These are phyloP conservation scores for Dendrothele bispora DNA, from an alignment of 768 basidiomycete genomes.

Conservation along the genomic window DNA sequence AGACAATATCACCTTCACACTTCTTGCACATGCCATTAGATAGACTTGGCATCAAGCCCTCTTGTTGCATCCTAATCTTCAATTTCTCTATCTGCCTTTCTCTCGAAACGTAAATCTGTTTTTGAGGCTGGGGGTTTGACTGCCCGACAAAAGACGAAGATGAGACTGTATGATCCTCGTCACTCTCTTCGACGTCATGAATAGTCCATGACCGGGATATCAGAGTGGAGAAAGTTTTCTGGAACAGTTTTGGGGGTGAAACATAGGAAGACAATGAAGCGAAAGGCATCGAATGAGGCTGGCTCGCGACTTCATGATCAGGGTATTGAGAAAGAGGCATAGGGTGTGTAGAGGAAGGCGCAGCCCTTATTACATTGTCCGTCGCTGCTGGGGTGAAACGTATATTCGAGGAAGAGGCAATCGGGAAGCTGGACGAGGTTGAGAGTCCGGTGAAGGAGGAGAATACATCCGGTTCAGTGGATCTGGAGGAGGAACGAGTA, in stretches of 20 bases:
- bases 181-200: conserved; percentile 28
- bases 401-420: conserved; percentile 4
- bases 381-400: neutral
- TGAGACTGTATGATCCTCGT: neutral
- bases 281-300: conserved; percentile 25
- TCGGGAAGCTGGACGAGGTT: neutral
- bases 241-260: conserved; percentile 51
- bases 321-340: neutral
- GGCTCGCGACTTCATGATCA: neutral
- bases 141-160: neutral
- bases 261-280: conserved; percentile 48
- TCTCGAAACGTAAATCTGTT: conserved; percentile 54
- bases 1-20: conserved; percentile 36
- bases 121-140: conserved; percentile 10
- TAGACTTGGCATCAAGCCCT: conserved; percentile 28
- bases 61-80: conserved; percentile 48
- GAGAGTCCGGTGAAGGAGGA: neutral
- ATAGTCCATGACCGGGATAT: conserved; percentile 56
- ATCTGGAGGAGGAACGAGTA: conserved; percentile 3
- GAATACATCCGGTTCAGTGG: neutral
- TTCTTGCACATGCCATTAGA: conserved; percentile 35
- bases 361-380: neutral
- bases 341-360: neutral
- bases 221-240: conserved; percentile 61
- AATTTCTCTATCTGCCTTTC: conserved; percentile 68